Evolutionary conservation across 495 filamentous ascomycete genomes (phyloP).

Genomic region (Xylaria intraflava): DNA sequence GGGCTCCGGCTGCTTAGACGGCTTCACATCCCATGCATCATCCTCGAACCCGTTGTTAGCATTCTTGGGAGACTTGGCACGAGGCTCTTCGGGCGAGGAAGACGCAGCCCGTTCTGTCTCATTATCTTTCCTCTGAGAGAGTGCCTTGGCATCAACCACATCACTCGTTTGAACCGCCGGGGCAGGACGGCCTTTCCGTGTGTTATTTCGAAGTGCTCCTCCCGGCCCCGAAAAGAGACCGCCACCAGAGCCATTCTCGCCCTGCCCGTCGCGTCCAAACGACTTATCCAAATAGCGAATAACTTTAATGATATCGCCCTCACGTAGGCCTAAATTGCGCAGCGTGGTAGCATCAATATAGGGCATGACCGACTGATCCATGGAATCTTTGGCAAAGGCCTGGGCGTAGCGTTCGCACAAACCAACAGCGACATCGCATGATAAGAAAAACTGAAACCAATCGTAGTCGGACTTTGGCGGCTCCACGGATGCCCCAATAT

Average conservation of each 20-base stretch:
- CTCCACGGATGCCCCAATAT: constrained; percentile 48
- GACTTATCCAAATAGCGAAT: constrained; percentile 85
- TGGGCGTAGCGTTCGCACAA: constrained; percentile 91
- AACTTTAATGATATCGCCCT: constrained; percentile 92
- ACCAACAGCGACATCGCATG: constrained; percentile 81
- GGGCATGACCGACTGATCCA: constrained; percentile 85
- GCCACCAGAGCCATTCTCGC: constrained; percentile 35
- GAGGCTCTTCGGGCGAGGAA: constrained; percentile 33
- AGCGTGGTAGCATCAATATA: constrained; percentile 79
- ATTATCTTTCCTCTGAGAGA: constrained; percentile 53
- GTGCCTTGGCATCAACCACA: constrained; percentile 79
- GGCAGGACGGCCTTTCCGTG: constrained; percentile 82
- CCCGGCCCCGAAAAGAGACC: constrained; percentile 90
- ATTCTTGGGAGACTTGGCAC: constrained; percentile 42
- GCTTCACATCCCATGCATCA: constrained; percentile 95
- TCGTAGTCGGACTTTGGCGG: constrained; percentile 71
- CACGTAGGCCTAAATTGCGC: constrained; percentile 80
- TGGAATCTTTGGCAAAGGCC: constrained; percentile 81
- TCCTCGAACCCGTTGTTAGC: constrained; percentile 75
- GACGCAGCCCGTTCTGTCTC: constrained; percentile 42
- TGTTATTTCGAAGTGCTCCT: constrained; percentile 84
- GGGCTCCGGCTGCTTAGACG: constrained; percentile 57
- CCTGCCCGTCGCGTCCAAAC: constrained; percentile 57
- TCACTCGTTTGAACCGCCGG: constrained; percentile 79
- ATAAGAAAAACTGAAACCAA: constrained; percentile 98